Conservation (phyloP, 805 yeast genomes). For the Lachancea cidri region DNA sequence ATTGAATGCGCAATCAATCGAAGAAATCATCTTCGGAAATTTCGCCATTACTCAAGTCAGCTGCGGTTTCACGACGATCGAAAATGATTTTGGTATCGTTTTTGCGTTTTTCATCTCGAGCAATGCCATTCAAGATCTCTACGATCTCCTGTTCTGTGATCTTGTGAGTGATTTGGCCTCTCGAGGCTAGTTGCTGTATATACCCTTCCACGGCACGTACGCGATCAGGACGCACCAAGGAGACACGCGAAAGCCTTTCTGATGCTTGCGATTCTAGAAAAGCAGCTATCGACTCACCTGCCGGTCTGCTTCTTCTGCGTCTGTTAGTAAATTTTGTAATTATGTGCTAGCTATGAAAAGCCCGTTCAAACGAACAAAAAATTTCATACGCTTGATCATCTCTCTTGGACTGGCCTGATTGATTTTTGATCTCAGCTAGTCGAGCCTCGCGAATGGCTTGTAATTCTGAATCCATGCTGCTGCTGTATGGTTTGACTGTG, state of each 20-base stretch:
- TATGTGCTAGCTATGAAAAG: too few species aligned
- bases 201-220: constrained; percentile 85
- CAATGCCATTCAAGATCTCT: constrained; percentile 73
- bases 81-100: constrained; percentile 62
- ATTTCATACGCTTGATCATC: constrained; percentile 12
- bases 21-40: constrained; percentile 42
- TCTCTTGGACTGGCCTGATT: constrained; percentile 34
- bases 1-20: constrained; percentile 29
- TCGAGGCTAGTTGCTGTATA: constrained; percentile 60
- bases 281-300: constrained; percentile 46
- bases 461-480: constrained; percentile 79
- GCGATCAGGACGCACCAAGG: constrained; percentile 86
- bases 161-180: constrained; percentile 68
- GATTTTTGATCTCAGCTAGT: constrained; percentile 70
- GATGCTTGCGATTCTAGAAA: constrained; percentile 78
- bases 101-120: constrained; percentile 63
- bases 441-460: constrained; percentile 93
- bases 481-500: background rate
- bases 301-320: constrained; percentile 3
- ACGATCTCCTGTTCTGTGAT: constrained; percentile 81
- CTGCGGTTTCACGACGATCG: constrained; percentile 44
- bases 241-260: constrained; percentile 79
- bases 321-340: too few species aligned
- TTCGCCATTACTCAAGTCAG: constrained; percentile 37
- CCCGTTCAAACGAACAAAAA: too few species aligned